Conservation (phyloP, 1,284 basidiomycete species). For the Ustilago xerochloae region DNA sequence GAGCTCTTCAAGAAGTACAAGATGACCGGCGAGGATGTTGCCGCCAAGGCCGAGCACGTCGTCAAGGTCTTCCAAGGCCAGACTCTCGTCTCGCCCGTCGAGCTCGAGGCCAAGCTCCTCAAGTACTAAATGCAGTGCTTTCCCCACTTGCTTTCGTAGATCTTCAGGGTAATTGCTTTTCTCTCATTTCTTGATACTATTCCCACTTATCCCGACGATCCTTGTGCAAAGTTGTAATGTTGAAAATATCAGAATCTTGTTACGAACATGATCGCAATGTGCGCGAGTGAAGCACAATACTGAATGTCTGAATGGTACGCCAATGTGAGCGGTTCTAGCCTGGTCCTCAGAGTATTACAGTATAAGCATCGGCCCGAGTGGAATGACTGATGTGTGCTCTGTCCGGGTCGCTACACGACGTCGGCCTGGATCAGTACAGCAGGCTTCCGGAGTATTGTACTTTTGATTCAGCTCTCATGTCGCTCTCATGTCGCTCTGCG, state of each 20-base stretch:
- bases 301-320: no score
- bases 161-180: slow-evolving; percentile 5
- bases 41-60: slow-evolving; percentile 83
- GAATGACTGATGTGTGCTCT: no score
- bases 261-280: no score
- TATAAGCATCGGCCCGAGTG: no score
- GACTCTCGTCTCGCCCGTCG: slow-evolving; percentile 80
- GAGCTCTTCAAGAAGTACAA: slow-evolving; percentile 77
- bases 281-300: no score
- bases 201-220: slow-evolving; percentile 2
- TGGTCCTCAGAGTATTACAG: no score
- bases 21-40: slow-evolving; percentile 74
- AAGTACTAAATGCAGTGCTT: slow-evolving; percentile 26
- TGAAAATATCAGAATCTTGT: slow-evolving; percentile 8
- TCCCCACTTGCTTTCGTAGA: neutral
- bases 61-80: slow-evolving; percentile 87
- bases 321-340: no score
- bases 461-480: no score
- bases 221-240: slow-evolving; percentile 20
- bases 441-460: no score
- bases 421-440: no score
- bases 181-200: slow-evolving; percentile 8
- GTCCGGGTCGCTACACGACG: no score
- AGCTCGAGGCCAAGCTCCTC: slow-evolving; percentile 50
- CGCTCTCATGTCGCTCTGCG: no score